phyloP scores from a whole-genome alignment of 2,329 filamentous ascomycete genomes.

The Fusarium nanum region DNA sequence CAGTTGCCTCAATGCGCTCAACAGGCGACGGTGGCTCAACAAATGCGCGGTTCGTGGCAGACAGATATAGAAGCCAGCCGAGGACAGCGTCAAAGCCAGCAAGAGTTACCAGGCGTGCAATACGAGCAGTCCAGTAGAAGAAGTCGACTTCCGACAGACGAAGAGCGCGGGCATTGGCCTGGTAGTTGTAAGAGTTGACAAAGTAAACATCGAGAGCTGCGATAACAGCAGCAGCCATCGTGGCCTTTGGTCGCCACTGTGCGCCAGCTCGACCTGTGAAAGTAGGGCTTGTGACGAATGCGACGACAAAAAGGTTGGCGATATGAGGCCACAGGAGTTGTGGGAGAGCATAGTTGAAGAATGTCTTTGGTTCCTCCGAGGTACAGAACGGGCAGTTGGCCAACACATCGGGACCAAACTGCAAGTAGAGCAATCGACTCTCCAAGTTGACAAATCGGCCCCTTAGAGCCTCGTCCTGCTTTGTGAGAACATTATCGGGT shows the following conservation, averaged over 20 bases:
- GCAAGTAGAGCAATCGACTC: constrained; percentile 82
- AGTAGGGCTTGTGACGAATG: constrained; percentile 76
- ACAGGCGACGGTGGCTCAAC: constrained; percentile 69
- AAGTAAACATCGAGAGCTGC: constrained; percentile 74
- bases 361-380: constrained; percentile 74
- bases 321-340: constrained; percentile 81
- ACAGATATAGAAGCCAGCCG: constrained; percentile 76
- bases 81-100: constrained; percentile 72
- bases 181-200: constrained; percentile 73
- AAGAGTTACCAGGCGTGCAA: constrained; percentile 72
- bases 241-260: constrained; percentile 78
- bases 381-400: constrained; percentile 85
- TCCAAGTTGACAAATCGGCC: constrained; percentile 76
- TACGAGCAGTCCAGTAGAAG: constrained; percentile 76
- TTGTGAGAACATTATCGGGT: constrained; percentile 60
- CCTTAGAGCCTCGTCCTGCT: constrained; percentile 72
- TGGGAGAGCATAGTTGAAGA: constrained; percentile 84
- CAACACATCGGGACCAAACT: constrained; percentile 81
- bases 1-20: constrained; percentile 72
- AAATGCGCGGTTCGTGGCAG: constrained; percentile 83
- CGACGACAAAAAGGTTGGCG: constrained; percentile 77
- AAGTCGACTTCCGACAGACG: constrained; percentile 73
- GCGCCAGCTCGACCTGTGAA: constrained; percentile 72
- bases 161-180: constrained; percentile 70
- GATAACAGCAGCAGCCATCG: constrained; percentile 69